Evolutionary conservation across 2,329 filamentous ascomycete genomes (phyloP), one percentile per base, ranked within the genome.

Genomic region (Apiospora sp.): DNA sequence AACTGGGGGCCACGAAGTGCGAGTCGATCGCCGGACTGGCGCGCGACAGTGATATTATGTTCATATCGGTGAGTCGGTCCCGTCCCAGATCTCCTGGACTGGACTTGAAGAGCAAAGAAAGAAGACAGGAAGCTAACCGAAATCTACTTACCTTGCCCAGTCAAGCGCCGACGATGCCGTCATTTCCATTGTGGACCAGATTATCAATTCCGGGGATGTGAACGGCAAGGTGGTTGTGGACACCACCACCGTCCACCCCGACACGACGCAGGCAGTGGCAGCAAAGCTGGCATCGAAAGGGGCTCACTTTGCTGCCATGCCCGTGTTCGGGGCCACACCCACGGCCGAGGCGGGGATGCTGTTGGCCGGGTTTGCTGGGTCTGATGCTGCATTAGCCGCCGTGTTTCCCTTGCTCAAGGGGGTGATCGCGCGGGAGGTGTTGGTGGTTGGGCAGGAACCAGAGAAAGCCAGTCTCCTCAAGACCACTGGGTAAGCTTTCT

Each of bases 301-400:
- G 0, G 83, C 80, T 3, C 71, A 73, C 3, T 87, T 87, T 68
- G 77, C 88, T 41, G 82, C 86, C 0, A 80, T 82, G 0, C 87
- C 87, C 0, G 87, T 88, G 0, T 89, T 88, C 72, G 87, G 87
- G 8, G 85, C 86, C 4, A 86, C 86, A 0, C 83, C 86, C 0
- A 81, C 86, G n/a, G 87, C 87, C 0, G 81, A 80, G 0, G 77
- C 84, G 22, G 86, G 86, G 0, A 80, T 83, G 54, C 79, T 88
- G 1, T 78, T 89, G n/a, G 84, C 86, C 71, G 82, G 85, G 0
- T 73, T 86, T 7, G 86, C 86, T 0, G 87, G 87, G 0, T 80
- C 84, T 0, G 68, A 77, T 0, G 72, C 74, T 6, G 83, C 84
- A 1, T 77, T 86, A 0, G 68, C 80, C 6, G 72, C 73, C 0